A percentile compares a stretch with the other conserved stretches of the same genome.
Conservation (phyloP, 352 stramenopile genomes). For the Pythium phragmitis region DNA sequence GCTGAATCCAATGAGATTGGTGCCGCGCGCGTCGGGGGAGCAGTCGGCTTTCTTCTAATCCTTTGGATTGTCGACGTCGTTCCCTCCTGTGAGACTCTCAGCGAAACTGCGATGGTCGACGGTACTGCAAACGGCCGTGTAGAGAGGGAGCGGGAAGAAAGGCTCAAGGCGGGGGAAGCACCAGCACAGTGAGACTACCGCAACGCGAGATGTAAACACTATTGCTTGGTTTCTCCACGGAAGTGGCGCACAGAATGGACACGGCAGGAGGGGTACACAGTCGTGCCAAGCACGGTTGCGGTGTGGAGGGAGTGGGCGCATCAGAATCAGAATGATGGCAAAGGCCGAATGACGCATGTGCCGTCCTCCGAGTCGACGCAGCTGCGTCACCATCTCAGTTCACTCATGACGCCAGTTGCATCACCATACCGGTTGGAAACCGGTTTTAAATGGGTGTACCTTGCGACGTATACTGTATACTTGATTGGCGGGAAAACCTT, state of each 20-base stretch:
- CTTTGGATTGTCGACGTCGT: conserved; percentile 1
- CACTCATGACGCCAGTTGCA: conserved; percentile 6
- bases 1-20: conserved; percentile 1
- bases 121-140: not conserved
- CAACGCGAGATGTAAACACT: not conserved
- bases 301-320: not conserved
- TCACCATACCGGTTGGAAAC: conserved; percentile 5
- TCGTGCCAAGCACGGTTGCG: not conserved
- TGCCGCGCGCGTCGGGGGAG: not conserved
- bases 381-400: conserved; percentile 16
- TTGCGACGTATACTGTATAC: not conserved
- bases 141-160: not conserved
- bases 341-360: conserved; percentile 1
- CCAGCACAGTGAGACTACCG: not conserved
- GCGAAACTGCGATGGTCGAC: not conserved
- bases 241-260: not conserved
- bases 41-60: not conserved
- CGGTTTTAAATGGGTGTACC: not conserved
- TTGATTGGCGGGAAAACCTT: conserved; percentile 27
- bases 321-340: conserved; percentile 8
- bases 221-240: not conserved
- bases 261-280: not conserved
- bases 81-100: not conserved
- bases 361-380: conserved; percentile 9
- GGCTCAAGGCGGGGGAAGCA: not conserved